Conservation (phyloP, 2,329 filamentous ascomycete species). For the Trematosphaeria pertusa region DNA sequence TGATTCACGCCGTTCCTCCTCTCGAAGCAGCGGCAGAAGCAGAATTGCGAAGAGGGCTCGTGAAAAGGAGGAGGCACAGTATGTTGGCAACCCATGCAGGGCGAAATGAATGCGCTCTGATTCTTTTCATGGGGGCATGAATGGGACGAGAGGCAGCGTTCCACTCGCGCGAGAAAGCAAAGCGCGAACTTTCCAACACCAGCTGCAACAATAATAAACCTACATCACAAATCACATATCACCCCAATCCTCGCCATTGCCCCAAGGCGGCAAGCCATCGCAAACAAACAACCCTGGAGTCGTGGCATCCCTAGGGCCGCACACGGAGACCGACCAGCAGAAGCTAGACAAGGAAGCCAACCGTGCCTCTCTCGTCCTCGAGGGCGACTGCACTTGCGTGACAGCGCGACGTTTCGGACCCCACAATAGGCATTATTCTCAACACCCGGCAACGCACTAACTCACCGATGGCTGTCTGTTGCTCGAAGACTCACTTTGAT, state of each 20-base stretch:
- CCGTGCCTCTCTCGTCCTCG: not conserved
- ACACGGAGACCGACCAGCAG: not conserved
- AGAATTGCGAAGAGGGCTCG: not conserved
- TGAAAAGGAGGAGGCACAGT: not conserved
- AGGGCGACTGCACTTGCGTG: not conserved
- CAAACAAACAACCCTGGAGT: not conserved
- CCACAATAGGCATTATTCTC: not conserved
- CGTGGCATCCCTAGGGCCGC: not conserved
- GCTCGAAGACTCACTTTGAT: not conserved
- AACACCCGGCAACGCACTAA: no score
- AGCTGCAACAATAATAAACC: not conserved
- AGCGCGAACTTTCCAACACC: not conserved
- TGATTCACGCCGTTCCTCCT: not conserved
- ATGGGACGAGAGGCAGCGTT: not conserved
- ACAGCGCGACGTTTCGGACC: not conserved
- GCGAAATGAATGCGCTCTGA: not conserved
- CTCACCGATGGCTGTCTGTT: no score
- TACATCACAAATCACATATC: not conserved
- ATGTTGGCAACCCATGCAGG: not conserved
- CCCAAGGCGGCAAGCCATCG: no score
- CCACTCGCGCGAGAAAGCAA: not conserved
- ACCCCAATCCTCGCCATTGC: not conserved
- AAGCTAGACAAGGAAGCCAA: not conserved
- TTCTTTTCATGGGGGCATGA: not conserved
- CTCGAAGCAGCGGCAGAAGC: not conserved